Evolutionary conservation across 202 grass and related monocot genomes (phyloP).

Genomic region (Setaria viridis): DNA sequence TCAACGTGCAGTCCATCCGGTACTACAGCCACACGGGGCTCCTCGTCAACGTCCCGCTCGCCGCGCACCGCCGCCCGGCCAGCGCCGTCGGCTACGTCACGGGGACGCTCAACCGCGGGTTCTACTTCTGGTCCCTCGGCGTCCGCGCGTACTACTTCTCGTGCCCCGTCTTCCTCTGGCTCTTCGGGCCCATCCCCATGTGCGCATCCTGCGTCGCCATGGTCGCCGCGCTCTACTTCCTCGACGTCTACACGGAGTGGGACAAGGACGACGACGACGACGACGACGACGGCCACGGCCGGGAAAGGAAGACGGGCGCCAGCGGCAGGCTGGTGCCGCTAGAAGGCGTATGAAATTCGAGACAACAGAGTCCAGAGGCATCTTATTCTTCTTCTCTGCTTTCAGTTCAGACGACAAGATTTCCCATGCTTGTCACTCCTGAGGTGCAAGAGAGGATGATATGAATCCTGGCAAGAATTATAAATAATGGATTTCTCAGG

Average conservation of each 20-base stretch:
- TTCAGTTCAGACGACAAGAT: neutral
- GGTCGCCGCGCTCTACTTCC: conserved; percentile 71
- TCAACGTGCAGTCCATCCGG: conserved; percentile 89
- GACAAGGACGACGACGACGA: neutral
- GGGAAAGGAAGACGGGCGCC: neutral
- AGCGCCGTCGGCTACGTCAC: conserved; percentile 62
- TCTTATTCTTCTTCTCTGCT: neutral
- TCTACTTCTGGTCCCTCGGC: conserved; percentile 95
- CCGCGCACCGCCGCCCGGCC: conserved; percentile 27
- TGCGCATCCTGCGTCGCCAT: conserved; percentile 54
- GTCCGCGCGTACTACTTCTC: conserved; percentile 86
- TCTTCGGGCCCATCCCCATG: conserved; percentile 71
- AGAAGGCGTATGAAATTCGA: neutral
- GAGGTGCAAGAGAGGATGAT: neutral
- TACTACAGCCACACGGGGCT: conserved; percentile 87
- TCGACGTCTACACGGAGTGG: conserved; percentile 42
- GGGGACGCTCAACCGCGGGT: conserved; percentile 60
- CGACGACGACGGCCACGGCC: fast-evolving
- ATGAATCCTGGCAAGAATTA: neutral
- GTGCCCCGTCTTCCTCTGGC: conserved; percentile 55
- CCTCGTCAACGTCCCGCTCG: conserved; percentile 73
- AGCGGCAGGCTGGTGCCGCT: neutral
- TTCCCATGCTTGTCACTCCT: neutral
- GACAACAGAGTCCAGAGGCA: neutral
- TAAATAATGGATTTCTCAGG: neutral